Evolutionary conservation across 371 early-diverging fungal species (phyloP), one percentile per base, ranked within the genome.

Genomic region (Zopfochytrium polystomum): DNA sequence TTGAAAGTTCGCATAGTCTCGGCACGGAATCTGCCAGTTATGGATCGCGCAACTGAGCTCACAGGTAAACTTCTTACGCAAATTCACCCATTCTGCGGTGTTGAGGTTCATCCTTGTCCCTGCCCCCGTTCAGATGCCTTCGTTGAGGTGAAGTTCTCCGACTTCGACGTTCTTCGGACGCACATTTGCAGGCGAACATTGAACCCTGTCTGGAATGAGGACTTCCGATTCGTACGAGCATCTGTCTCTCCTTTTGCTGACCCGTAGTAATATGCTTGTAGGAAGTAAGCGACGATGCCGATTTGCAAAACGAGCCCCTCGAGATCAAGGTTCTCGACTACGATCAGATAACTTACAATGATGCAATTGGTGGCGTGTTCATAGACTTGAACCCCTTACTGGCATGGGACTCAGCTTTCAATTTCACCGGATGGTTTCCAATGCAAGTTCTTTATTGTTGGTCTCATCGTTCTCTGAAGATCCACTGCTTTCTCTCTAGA

Each of bases 171-270:
- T 2, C 68, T 80, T 45, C 66, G 84, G 18, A 88, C 87, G 3
- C 66, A 78, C 31, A 85, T 85, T 33, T 73, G 74, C 13, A 75
- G 82, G 33, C 79, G 84, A 44, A 88, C 89, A 18, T 75, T 89
- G 47, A 83, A 84, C 62, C 90, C 90, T 0, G 75, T 85, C 20
- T 89, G 90, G 90, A 87, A 88, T 38, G 85, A 87, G 60, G 86
- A 77, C 43, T 75, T 73, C 43, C 65, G 78, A n/a, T 71, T 73
- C 63, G 78, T 70, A 55, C 11, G 68, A 58, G 15, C 22, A 18
- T 34, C 27, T 33, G 13, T 20, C 52, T 0, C 13, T 27, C 4
- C 11, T 51, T n/a, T n/a, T n/a, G n/a, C n/a, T n/a, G n/a, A n/a
- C n/a, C n/a, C n/a, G n/a, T n/a, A n/a, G n/a, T n/a, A n/a, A n/a